phyloP scores from a whole-genome alignment of 148 eudicot genomes.

The Heliosperma pusillum region DNA sequence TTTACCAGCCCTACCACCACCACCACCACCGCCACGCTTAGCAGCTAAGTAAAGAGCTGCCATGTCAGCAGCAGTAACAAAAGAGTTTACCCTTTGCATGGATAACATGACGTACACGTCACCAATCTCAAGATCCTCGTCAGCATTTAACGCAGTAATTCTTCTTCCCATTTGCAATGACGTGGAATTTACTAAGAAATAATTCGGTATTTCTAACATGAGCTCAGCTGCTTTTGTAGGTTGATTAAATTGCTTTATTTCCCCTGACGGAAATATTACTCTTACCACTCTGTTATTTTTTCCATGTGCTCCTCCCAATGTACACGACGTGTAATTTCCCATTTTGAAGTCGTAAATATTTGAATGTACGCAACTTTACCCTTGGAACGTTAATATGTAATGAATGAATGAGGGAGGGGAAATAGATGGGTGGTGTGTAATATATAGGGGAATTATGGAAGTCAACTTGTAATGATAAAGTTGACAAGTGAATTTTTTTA shows the following conservation, averaged over 20 bases:
- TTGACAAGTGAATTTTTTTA: constrained; percentile 2
- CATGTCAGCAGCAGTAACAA: constrained; percentile 64
- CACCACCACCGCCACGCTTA: constrained; percentile 26
- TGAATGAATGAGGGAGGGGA: background rate
- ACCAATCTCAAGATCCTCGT: constrained; percentile 68
- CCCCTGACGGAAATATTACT: constrained; percentile 69
- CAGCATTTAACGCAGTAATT: constrained; percentile 68
- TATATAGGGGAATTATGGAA: background rate
- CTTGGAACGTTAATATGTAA: too few relatives aligned
- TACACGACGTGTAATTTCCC: constrained; percentile 86
- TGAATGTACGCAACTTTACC: background rate
- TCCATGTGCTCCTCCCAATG: constrained; percentile 29
- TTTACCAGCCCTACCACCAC: constrained; percentile 14
- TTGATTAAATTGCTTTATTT: constrained; percentile 48
- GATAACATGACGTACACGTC: constrained; percentile 61
- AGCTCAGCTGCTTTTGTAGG: constrained; percentile 69
- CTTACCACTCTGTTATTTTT: constrained; percentile 30
- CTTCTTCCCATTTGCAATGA: constrained; percentile 53
- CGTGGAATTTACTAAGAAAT: constrained; percentile 50
- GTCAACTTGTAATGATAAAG: constrained; percentile 20
- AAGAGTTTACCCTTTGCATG: constrained; percentile 63
- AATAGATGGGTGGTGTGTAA: constrained; percentile 15
- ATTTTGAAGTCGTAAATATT: constrained; percentile 16
- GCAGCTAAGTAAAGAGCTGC: constrained; percentile 59
- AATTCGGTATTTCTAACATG: constrained; percentile 70